Base-by-base conservation (phyloP, 2,329 filamentous ascomycete species). In the Xylaria sp. region DNA sequence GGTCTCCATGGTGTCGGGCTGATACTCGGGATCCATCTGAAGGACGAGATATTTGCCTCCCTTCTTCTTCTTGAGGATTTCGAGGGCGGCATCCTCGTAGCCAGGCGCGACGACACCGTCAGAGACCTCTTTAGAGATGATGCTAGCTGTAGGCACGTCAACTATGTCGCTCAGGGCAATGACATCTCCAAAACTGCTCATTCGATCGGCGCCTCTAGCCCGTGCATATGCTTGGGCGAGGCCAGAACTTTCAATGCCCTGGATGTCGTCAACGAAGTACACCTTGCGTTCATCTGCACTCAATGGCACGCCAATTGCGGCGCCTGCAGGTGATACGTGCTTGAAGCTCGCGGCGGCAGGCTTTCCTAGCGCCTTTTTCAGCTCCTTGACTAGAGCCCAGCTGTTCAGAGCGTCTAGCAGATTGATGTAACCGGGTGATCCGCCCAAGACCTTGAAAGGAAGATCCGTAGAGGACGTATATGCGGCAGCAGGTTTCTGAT, bases 291-390 rank as follows among this genome's bases (percentile, higher is more conserved):
- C 96, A 61, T 93, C 92, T 48, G 92, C 89, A 72, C 85, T 93
- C 72, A 99, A 87, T 26, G 94, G 93, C 6, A 96, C 90, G 74
- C 94, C 96, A 77, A 99, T 96, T 73, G 96, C 95, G 67, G 95
- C 96, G 78, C 96, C 96, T 51, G 96, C 96, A 23, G 96, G 96
- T 10, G 96, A 99, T 71, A 98, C 96, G 80, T 99, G 96, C 89
- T 97, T 99, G 90, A 99, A 99, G 80, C 93, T 97, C 71, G 96
- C 95, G 36, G 96, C 96, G 63, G 96, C 96, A 40, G 96, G 93
- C 80, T 92, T 90, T 74, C 92, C 91, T 26, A 98, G 89, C 26
- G 95, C 93, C 75, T 92, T 85, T 86, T 94, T 97, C 77, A 99
- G 88, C 84, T 99, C 96, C 86, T 97, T 97, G 66, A 99, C 96